Conservation (phyloP, 2,329 filamentous ascomycete genomes). For the Aureobasidium melanogenum region DNA sequence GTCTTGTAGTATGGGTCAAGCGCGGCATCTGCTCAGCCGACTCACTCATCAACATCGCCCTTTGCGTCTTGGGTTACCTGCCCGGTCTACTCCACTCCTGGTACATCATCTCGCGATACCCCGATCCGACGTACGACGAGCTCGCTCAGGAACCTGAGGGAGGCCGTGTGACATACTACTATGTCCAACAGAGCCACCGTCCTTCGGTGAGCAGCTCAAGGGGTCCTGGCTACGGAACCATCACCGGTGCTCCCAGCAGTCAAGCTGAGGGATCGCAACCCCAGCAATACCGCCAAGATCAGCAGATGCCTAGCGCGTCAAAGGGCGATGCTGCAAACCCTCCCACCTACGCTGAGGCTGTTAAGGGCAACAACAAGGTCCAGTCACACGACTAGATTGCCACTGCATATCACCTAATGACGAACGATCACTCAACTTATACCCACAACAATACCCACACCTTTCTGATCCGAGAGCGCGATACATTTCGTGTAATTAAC, state of each 20-base stretch:
- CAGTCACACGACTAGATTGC: slow-evolving; percentile 54
- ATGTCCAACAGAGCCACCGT: slow-evolving; percentile 37
- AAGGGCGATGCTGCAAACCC: slow-evolving; percentile 48
- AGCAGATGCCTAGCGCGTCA: slow-evolving; percentile 28
- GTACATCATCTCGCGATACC: slow-evolving; percentile 93
- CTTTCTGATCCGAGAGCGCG: not conserved
- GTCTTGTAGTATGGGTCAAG: slow-evolving; percentile 80
- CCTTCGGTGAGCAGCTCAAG: slow-evolving; percentile 6
- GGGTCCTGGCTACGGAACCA: slow-evolving; percentile 30
- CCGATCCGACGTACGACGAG: slow-evolving; percentile 58
- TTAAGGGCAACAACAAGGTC: slow-evolving; percentile 84
- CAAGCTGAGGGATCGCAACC: slow-evolving; percentile 31
- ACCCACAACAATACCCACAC: not conserved
- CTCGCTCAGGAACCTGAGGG: slow-evolving; percentile 54
- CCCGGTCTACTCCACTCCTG: slow-evolving; percentile 90
- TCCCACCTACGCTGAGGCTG: slow-evolving; percentile 82
- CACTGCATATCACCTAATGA: not conserved
- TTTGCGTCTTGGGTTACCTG: slow-evolving; percentile 54
- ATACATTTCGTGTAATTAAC: not conserved
- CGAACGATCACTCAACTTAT: not conserved
- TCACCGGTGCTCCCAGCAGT: slow-evolving; percentile 25
- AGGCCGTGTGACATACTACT: slow-evolving; percentile 64
- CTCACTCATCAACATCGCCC: slow-evolving; percentile 88
- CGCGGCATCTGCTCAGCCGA: slow-evolving; percentile 85
- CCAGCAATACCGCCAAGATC: slow-evolving; percentile 12